phyloP scores from a whole-genome alignment of 805 yeast species.

The Priceomyces carsonii region DNA sequence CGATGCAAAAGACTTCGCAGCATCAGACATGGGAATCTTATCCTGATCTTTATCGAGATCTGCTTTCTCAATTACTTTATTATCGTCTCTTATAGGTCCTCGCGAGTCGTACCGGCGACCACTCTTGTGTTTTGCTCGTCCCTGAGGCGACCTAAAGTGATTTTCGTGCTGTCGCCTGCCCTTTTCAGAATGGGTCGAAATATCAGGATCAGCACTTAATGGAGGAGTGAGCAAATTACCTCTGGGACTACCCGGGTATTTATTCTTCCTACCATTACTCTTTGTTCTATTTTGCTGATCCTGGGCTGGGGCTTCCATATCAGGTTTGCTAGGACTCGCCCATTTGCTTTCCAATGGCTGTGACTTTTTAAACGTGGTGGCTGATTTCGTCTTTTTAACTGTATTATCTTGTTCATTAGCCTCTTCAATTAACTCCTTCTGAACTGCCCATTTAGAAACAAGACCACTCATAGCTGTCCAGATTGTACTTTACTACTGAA shows the following conservation, averaged over 20 bases:
- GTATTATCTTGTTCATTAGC: slow-evolving; percentile 24
- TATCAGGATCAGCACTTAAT: slow-evolving; percentile 1
- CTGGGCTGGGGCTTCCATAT: too few species aligned
- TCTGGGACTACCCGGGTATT: background rate
- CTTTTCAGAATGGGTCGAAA: too few species aligned
- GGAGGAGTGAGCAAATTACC: slow-evolving; percentile 1
- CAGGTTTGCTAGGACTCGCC: slow-evolving; percentile 21
- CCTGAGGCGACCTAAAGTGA: background rate
- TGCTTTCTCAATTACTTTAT: slow-evolving; percentile 1
- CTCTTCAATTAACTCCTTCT: slow-evolving; percentile 22
- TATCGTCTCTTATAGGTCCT: background rate
- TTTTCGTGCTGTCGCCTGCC: slow-evolving; percentile 1
- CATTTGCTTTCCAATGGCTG: slow-evolving; percentile 31
- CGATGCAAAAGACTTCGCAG: slow-evolving; percentile 33
- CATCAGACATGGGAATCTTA: slow-evolving; percentile 26
- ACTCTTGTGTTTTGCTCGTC: slow-evolving; percentile 2
- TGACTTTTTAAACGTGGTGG: slow-evolving; percentile 13
- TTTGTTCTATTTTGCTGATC: background rate
- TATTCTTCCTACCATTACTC: background rate
- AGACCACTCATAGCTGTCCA: slow-evolving; percentile 17
- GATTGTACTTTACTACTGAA: too few species aligned
- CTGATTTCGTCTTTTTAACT: background rate
- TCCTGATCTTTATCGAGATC: slow-evolving; percentile 11
- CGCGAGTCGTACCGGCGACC: too few species aligned
- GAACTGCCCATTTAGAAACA: slow-evolving; percentile 39